Evolutionary conservation across 2,329 filamentous ascomycete genomes (phyloP).

Genomic region (Curvularia sp.): DNA sequence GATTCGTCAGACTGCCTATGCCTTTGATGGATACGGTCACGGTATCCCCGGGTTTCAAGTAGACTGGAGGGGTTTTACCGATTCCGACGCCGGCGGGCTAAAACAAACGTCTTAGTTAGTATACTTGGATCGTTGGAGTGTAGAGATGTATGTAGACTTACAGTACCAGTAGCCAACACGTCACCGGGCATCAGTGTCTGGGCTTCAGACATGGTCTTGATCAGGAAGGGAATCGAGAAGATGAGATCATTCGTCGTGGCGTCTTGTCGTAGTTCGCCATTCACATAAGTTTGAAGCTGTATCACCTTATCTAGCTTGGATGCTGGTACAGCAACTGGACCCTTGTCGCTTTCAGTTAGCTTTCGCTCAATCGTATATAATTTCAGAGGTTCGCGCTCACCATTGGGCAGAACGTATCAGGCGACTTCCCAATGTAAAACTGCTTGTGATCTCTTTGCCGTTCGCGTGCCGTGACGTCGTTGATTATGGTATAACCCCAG

Average conservation of each 20-base stretch:
- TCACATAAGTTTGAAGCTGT: slow-evolving; percentile 55
- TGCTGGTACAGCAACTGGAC: background rate
- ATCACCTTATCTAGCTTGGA: slow-evolving; percentile 35
- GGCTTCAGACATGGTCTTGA: slow-evolving; percentile 57
- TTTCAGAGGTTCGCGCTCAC: slow-evolving; percentile 28
- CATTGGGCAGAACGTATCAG: slow-evolving; percentile 65
- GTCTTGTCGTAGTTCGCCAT: slow-evolving; percentile 57
- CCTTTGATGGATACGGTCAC: slow-evolving; percentile 35
- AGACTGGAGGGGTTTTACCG: slow-evolving; percentile 33
- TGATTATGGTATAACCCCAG: slow-evolving; percentile 65
- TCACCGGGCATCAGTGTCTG: slow-evolving; percentile 55
- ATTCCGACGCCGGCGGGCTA: no score
- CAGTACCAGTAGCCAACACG: slow-evolving; percentile 58
- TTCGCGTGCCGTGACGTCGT: slow-evolving; percentile 36
- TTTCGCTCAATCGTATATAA: slow-evolving; percentile 20
- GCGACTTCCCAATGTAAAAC: slow-evolving; percentile 65
- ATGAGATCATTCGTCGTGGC: slow-evolving; percentile 56
- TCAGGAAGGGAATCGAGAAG: slow-evolving; percentile 55
- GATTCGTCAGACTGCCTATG: background rate
- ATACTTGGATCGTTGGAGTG: no score
- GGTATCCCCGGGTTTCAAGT: slow-evolving; percentile 36
- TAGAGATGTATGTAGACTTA: slow-evolving; percentile 30
- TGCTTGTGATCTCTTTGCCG: slow-evolving; percentile 59
- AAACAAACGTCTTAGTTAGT: no score
- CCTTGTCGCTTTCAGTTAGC: background rate